Evolutionary conservation across 176 grass and related monocot genomes (phyloP).

Genomic region (Carex cristatella): DNA sequence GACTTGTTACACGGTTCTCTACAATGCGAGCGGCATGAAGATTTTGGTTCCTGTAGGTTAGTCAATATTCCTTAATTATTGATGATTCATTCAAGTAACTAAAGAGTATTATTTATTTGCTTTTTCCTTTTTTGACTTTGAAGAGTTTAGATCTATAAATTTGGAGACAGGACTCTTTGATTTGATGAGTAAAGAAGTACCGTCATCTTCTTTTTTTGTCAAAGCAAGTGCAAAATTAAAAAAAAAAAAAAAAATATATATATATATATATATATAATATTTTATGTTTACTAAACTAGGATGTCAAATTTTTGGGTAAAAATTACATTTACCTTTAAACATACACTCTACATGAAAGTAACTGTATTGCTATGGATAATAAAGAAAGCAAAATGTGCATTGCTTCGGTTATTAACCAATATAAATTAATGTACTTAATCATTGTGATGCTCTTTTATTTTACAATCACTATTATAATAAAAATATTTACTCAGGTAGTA

Average conservation of each 20-base stretch:
- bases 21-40: neutral
- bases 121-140: constrained; percentile 15
- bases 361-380: neutral
- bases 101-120: neutral
- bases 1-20: neutral
- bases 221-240: neutral
- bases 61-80: constrained; percentile 22
- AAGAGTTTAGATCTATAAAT: constrained; percentile 17
- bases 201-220: neutral
- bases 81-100: constrained; percentile 22
- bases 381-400: neutral
- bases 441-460: neutral
- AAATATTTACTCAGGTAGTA: neutral
- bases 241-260: too few relatives aligned
- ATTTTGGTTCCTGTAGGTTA: neutral
- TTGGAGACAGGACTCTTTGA: neutral
- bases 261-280: neutral
- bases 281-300: neutral
- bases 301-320: neutral
- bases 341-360: neutral
- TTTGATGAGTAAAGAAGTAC: neutral
- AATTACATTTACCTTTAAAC: neutral
- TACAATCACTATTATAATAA: neutral
- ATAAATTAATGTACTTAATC: neutral
- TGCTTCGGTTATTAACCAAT: neutral